Conservation (phyloP, 202 grass and related monocot genomes). For the Setaria italica region DNA sequence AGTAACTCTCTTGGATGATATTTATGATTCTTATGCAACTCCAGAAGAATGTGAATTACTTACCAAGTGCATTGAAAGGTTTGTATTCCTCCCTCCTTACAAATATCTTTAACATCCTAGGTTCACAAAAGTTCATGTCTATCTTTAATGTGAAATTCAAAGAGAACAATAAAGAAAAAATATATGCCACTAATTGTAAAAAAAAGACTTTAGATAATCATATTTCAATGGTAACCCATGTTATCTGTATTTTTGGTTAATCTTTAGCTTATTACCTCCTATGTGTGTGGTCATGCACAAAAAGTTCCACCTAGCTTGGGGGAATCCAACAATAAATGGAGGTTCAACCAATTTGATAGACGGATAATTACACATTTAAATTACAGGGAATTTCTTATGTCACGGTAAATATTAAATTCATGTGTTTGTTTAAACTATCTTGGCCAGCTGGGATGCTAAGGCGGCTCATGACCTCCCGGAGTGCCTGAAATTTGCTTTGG, state of each 20-base stretch:
- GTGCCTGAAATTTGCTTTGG: conserved; percentile 1
- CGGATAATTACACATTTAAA: not conserved
- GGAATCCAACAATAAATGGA: not conserved
- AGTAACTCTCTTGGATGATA: conserved; percentile 17
- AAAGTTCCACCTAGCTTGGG: not conserved
- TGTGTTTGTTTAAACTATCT: not conserved
- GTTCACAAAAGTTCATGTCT: not conserved
- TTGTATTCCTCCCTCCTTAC: not conserved
- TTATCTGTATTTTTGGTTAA: not conserved
- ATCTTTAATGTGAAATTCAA: not conserved
- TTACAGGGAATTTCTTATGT: too few species aligned
- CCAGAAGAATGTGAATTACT: conserved; percentile 1
- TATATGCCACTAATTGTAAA: not conserved
- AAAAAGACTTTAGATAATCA: not conserved
- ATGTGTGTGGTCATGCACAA: not conserved
- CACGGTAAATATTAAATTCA: not conserved
- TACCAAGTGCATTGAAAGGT: conserved; percentile 17
- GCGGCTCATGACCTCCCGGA: not conserved
- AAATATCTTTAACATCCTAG: not conserved
- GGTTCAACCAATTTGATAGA: not conserved
- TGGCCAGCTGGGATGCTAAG: conserved; percentile 28
- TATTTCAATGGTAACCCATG: not conserved
- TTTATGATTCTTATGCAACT: conserved; percentile 15
- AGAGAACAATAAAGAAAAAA: not conserved
- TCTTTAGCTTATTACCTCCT: not conserved